These are phyloP conservation scores for Ligustrum vulgare DNA, from an alignment of 257 asterid species.

Conservation along the genomic window DNA sequence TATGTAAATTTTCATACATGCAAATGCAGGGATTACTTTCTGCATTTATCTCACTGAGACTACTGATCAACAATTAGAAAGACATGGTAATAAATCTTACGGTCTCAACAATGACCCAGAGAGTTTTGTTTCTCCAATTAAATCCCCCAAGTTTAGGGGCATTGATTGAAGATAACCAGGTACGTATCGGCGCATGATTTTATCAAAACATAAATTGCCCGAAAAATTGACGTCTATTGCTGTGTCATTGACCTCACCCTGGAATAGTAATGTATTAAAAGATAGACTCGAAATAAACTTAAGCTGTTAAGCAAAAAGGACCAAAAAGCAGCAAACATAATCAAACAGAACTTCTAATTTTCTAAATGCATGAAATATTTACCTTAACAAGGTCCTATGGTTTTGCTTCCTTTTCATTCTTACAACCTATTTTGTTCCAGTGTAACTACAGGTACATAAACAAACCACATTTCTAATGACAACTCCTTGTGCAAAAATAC, in stretches of 20 bases:
- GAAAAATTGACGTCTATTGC: slow-evolving; percentile 98
- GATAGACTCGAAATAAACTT: not conserved
- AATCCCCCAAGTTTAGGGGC: slow-evolving; percentile 81
- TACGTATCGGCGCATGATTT: slow-evolving; percentile 81
- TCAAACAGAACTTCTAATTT: not conserved
- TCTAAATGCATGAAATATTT: not conserved
- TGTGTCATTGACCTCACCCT: slow-evolving; percentile 96
- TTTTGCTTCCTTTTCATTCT: slow-evolving; percentile 1
- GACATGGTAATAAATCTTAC: slow-evolving; percentile 58
- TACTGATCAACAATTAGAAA: slow-evolving; percentile 26
- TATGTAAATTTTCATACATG: slow-evolving; percentile 21
- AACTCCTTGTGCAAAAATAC: not conserved
- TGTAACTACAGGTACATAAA: slow-evolving; percentile 9
- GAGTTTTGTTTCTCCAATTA: slow-evolving; percentile 95
- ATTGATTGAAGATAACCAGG: slow-evolving; percentile 73
- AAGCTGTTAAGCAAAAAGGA: not conserved
- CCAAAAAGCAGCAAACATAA: not conserved
- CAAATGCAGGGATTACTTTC: slow-evolving; percentile 14
- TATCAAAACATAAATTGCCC: slow-evolving; percentile 85
- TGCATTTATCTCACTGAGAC: slow-evolving; percentile 11
- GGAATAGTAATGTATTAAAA: slow-evolving; percentile 29
- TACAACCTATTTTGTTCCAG: not conserved
- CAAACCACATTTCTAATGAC: slow-evolving; percentile 5
- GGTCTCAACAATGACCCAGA: slow-evolving; percentile 95
- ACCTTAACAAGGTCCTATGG: slow-evolving; percentile 1